Conservation (phyloP, 2,329 filamentous ascomycete genomes). For the Ilyonectria sp. region DNA sequence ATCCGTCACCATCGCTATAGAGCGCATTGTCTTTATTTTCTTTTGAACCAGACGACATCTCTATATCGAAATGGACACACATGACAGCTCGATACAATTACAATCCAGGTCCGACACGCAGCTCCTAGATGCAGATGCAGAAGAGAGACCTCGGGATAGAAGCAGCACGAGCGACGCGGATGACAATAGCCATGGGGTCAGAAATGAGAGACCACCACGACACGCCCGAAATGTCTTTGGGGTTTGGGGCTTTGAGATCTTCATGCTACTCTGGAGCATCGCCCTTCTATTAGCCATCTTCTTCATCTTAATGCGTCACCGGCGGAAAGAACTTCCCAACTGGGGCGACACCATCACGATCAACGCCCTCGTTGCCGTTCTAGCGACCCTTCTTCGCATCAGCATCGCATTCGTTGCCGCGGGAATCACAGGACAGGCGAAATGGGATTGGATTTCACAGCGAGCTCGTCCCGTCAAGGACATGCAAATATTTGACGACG, state of each 20-base stretch:
- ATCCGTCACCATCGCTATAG: no score
- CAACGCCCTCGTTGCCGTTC: slow-evolving; percentile 11
- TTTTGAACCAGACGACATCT: no score
- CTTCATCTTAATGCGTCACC: slow-evolving; percentile 1
- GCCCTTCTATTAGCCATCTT: slow-evolving; percentile 18
- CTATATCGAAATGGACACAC: neutral
- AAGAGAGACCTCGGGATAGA: neutral
- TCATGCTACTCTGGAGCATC: slow-evolving; percentile 6
- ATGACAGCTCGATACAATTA: neutral
- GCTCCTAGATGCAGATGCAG: neutral
- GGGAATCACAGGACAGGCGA: slow-evolving; percentile 10
- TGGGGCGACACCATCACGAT: slow-evolving; percentile 6
- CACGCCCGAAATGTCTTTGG: neutral
- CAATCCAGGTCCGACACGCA: neutral
- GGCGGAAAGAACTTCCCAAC: neutral
- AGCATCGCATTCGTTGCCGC: slow-evolving; percentile 2
- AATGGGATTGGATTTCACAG: slow-evolving; percentile 18
- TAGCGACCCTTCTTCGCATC: slow-evolving; percentile 8
- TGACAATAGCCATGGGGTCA: neutral
- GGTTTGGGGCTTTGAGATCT: slow-evolving; percentile 10
- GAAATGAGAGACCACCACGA: neutral
- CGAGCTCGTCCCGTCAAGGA: slow-evolving; percentile 8
- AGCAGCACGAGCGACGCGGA: neutral
- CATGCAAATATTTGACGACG: slow-evolving; percentile 21
- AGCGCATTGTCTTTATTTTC: no score